Evolutionary conservation across 2,329 filamentous ascomycete species (phyloP).

Genomic region (Xylaria sp.): DNA sequence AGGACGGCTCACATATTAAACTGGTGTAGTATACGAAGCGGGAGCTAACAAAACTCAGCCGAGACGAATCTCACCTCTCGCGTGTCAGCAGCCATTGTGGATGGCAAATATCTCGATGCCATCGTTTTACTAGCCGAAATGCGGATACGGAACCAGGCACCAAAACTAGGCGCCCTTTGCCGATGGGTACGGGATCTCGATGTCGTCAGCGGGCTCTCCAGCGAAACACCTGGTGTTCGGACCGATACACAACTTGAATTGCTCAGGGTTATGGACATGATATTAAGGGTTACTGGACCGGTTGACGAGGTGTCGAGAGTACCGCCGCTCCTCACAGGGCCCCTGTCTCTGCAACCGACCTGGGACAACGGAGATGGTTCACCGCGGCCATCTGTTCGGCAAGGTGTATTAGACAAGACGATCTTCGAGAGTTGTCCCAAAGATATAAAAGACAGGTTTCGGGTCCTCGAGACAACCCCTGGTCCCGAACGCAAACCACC

Average conservation of each 20-base stretch:
- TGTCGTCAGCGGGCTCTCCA: conserved; percentile 72
- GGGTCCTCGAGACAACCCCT: conserved; percentile 70
- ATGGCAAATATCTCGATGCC: conserved; percentile 74
- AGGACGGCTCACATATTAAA: neutral
- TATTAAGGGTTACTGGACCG: conserved; percentile 71
- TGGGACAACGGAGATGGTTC: conserved; percentile 67
- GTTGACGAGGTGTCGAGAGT: conserved; percentile 61
- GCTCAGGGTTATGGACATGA: conserved; percentile 70
- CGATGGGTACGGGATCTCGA: conserved; percentile 79
- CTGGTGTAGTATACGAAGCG: conserved; percentile 16
- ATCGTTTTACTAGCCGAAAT: conserved; percentile 75
- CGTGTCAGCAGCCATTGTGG: conserved; percentile 72
- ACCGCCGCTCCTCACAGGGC: conserved; percentile 51
- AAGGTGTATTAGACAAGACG: conserved; percentile 68
- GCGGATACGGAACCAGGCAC: conserved; percentile 72
- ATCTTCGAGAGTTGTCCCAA: conserved; percentile 58
- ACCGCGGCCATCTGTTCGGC: conserved; percentile 60
- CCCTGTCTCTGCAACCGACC: conserved; percentile 67
- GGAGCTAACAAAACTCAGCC: conserved; percentile 48
- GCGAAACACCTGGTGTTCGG: conserved; percentile 61
- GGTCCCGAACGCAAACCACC: conserved; percentile 72
- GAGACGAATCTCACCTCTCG: conserved; percentile 73
- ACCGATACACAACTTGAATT: conserved; percentile 64
- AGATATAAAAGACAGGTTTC: conserved; percentile 57
- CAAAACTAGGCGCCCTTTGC: conserved; percentile 75